phyloP scores from a whole-genome alignment of 163 green algal genomes.

The Chloromonas sp. region DNA sequence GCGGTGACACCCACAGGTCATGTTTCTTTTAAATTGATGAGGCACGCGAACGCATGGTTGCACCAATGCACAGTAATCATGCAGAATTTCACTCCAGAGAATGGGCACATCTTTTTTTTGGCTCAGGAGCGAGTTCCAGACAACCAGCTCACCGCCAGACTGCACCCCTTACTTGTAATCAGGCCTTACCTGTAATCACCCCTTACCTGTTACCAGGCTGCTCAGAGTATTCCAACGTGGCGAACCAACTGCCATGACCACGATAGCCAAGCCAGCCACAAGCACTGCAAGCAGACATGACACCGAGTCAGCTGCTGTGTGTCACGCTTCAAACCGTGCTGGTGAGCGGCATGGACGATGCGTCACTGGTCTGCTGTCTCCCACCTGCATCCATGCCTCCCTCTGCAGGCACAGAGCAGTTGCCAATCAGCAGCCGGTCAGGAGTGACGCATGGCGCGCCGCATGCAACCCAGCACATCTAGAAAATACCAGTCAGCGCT shows the following conservation, averaged over 20 bases:
- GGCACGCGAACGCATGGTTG: too few relatives aligned
- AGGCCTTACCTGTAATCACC: too few relatives aligned
- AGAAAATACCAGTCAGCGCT: too few relatives aligned
- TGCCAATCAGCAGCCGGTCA: background rate
- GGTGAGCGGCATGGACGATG: background rate
- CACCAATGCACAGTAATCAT: too few relatives aligned
- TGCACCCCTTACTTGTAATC: too few relatives aligned
- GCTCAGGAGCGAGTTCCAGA: too few relatives aligned
- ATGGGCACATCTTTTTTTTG: too few relatives aligned
- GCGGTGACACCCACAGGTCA: too few relatives aligned
- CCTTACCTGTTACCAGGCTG: conserved; percentile 14
- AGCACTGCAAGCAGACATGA: conserved; percentile 57
- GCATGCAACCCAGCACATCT: background rate
- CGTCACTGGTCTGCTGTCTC: background rate
- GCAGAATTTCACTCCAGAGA: too few relatives aligned
- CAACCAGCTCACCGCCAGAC: too few relatives aligned
- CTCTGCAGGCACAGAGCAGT: background rate
- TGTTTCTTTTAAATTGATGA: too few relatives aligned
- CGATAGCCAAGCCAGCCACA: conserved; percentile 59
- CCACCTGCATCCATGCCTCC: conserved; percentile 1
- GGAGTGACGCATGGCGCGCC: too few relatives aligned
- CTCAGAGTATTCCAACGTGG: conserved; percentile 34
- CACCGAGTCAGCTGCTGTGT: background rate
- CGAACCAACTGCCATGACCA: conserved; percentile 17
- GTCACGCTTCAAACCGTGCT: background rate